Evolutionary conservation across 257 asterid species (phyloP).

Genomic region (Nicotiana obtusifolia): DNA sequence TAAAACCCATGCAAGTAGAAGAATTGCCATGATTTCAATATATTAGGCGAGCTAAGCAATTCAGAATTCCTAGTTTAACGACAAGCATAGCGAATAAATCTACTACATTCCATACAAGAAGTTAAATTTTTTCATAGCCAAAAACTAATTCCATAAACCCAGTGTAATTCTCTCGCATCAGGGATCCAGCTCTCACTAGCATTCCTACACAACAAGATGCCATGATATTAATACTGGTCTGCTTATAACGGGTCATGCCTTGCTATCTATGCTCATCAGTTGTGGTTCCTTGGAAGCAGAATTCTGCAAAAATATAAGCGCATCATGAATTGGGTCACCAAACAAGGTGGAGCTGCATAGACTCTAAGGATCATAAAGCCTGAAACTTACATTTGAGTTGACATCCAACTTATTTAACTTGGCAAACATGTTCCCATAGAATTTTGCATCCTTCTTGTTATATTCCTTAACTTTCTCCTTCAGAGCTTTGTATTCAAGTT

Average conservation of each 20-base stretch:
- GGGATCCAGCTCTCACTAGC: background rate
- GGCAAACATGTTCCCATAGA: constrained; percentile 44
- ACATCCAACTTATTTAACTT: constrained; percentile 23
- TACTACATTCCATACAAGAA: background rate
- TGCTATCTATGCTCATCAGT: constrained; percentile 51
- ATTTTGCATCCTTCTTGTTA: constrained; percentile 38
- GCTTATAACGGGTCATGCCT: constrained; percentile 29
- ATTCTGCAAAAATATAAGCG: constrained; percentile 29
- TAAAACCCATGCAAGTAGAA: too few species aligned
- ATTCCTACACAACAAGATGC: background rate
- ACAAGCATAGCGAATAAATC: background rate
- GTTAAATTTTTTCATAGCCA: background rate
- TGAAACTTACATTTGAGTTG: constrained; percentile 21
- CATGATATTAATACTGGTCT: background rate
- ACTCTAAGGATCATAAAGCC: background rate
- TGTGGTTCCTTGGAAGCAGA: constrained; percentile 25
- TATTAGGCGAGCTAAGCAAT: background rate
- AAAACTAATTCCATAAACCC: background rate
- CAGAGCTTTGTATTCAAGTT: constrained; percentile 31
- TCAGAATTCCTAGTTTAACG: too few species aligned
- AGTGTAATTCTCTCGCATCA: background rate
- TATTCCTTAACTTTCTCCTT: constrained; percentile 38
- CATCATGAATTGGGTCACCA: background rate
- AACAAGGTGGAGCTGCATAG: background rate
- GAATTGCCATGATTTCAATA: background rate